Base-by-base conservation (phyloP, 179 eudicot genomes). In the Amaranthus tricolor region DNA sequence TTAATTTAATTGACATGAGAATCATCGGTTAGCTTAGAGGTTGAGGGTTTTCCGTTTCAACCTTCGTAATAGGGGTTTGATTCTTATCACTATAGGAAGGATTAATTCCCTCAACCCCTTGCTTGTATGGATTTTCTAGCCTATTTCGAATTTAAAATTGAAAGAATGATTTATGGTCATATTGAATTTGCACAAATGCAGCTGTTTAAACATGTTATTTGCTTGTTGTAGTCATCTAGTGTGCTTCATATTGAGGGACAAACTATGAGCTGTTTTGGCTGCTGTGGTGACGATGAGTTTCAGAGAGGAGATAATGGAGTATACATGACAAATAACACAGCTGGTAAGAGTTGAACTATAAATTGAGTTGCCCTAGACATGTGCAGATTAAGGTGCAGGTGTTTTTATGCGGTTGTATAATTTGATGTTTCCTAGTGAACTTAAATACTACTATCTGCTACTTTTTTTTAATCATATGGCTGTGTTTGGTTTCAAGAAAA, bases 251-350 rank as follows among this genome's bases (percentile, higher is more conserved):
- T 76, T 61, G 73, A 79, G 76, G 78, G 72, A 49, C 49, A 65
- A 31, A 79, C 47, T 75, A 92, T 90, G 97, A 80, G 92, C 74
- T 90, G 97, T 83, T 86, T 92, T 17, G 40, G 88, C 74, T 92
- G 97, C 79, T 92, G 97, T 81, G 83, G 76, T 24, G 96, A 89
- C 24, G 94, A 90, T 84, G 89, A 89, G 76, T 84, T 84, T 84
- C 89, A 84, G 20, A 89, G 79, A 82, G 76, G 86, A 70, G 93
- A 90, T 69, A 84, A 86, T 80, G 93, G 96, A 50, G 86, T 85
- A 47, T 87, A 76, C 82, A 83, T 77, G 81, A 62, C 88, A 56
- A 74, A 83, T 68, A 81, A 88, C 74, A 58, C 84, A 17, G 85
- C 96, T 77, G 96, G 97, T 90, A 82, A 78, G 44, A 21, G n/a